A percentile compares a stretch with the other conserved stretches of the same genome.
These are phyloP conservation scores for Pistacia vera DNA, from an alignment of 345 rosid species.

Conservation along the genomic window DNA sequence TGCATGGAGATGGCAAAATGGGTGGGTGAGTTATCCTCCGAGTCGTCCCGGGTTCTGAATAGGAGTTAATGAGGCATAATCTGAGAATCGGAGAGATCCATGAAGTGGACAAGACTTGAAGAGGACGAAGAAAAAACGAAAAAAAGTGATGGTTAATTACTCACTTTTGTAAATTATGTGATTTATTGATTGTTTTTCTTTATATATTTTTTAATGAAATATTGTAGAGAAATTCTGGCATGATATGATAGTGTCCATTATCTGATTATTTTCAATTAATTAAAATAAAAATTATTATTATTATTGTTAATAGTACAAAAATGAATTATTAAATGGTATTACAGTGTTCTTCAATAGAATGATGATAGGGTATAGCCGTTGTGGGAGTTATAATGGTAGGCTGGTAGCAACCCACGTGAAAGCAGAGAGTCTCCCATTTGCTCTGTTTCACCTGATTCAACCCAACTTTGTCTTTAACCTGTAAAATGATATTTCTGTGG, in stretches of 20 bases:
- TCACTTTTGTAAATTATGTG: conserved; percentile 24
- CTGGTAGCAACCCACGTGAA: conserved; percentile 42
- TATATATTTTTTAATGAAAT: not conserved
- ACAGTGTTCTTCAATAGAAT: too few species aligned
- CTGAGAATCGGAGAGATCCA: not conserved
- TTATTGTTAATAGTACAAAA: too few species aligned
- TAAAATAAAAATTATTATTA: not conserved
- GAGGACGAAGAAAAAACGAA: conserved; percentile 15
- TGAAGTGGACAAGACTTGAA: conserved; percentile 27
- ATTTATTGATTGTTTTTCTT: conserved; percentile 20
- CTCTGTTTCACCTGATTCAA: conserved; percentile 19
- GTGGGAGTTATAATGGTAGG: conserved; percentile 28
- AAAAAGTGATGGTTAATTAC: conserved; percentile 19
- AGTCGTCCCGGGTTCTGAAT: conserved; percentile 70
- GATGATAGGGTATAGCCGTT: not conserved
- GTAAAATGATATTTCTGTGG: not conserved
- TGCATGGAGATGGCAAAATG: conserved; percentile 65
- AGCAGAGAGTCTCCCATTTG: conserved; percentile 11
- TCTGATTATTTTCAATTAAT: not conserved
- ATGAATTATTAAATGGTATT: not conserved
- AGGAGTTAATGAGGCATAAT: conserved; percentile 31
- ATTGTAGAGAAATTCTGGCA: conserved; percentile 16
- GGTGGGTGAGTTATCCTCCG: conserved; percentile 51
- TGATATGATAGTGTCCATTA: conserved; percentile 7
- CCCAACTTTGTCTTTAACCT: conserved; percentile 12